phyloP scores from a whole-genome alignment of 148 eudicot genomes.

The Oxyria digyna region DNA sequence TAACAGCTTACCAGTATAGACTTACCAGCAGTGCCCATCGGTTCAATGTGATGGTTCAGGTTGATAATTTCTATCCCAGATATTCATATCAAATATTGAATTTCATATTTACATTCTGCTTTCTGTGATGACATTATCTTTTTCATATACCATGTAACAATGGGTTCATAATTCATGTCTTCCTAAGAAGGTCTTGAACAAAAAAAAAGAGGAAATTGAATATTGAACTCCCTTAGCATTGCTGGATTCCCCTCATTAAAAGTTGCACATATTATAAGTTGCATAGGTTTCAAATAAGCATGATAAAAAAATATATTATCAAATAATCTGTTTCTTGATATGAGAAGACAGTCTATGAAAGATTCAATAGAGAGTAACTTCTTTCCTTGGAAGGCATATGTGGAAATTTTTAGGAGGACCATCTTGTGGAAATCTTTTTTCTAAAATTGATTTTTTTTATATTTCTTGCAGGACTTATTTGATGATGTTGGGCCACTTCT shows the following conservation, averaged over 20 bases:
- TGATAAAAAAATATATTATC: neutral
- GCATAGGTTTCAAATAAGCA: neutral
- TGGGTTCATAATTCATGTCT: neutral
- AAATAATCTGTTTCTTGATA: neutral
- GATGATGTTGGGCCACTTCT: conserved; percentile 88
- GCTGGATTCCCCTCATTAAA: neutral
- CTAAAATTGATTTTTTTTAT: neutral
- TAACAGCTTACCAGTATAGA: conserved; percentile 53
- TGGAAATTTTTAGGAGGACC: neutral
- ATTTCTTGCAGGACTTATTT: conserved; percentile 59
- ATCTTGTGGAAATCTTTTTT: neutral
- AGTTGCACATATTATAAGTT: neutral
- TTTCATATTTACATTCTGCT: neutral
- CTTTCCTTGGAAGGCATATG: neutral
- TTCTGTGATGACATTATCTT: neutral
- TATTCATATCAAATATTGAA: neutral
- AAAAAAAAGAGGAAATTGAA: neutral
- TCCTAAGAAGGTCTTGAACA: neutral
- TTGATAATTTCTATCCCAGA: conserved; percentile 16
- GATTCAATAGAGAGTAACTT: neutral
- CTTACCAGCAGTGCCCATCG: conserved; percentile 97
- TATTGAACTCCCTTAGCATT: neutral
- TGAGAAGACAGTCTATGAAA: neutral
- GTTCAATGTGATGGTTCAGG: conserved; percentile 91
- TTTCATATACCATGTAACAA: neutral